Evolutionary conservation across 2,329 filamentous ascomycete species (phyloP), one percentile per base, ranked within the genome.

Genomic region (Phialemoniopsis sp.): DNA sequence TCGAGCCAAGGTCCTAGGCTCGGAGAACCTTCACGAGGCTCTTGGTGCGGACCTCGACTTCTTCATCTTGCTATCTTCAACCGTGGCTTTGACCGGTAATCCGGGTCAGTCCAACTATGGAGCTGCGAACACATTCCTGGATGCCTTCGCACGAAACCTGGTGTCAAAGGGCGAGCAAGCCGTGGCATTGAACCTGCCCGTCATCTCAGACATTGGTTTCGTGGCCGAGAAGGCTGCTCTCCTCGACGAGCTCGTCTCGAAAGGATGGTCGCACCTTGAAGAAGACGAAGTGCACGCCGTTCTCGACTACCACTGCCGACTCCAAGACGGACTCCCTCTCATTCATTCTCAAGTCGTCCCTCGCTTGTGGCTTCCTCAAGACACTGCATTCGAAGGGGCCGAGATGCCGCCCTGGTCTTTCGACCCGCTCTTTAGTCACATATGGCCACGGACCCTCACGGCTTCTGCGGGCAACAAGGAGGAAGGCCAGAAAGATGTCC

Each of bases 11-110:
- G 49, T 62, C 1, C 13, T 43, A 3, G 60, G 60, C 1, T 59
- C 61, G 0, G 59, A 54, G 54, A 65, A 65, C 36, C 47, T 66
- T 3, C 61, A 67, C 40, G 26, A 57, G 0, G 47, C 47, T 8
- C 37, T 53, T 13, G 17, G 21, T 44, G 3, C 38, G 10, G 21
- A 26, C 10, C 21, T 56, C 1, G 50, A 58, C 37, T 60, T 64
- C 45, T 63, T 64, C 40, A 37, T 46, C 10, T 34, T 53, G n/a
- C 45, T 51, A 33, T 51, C 49, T 13, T 63, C 59, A 17, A 44
- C 56, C 13, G 47, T 45, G 0, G 52, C 46, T 26, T 38, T 56
- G 0, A 32, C 57, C 8, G 59, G 53, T 1, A 44, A 48, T 6
- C 34, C 45, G 3, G 49, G 46, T 3, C 58, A 64, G 37, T 49